Evolutionary conservation across 176 grass and related monocot genomes (phyloP), one percentile per base, ranked within the genome.

Genomic region (Bonia amplexicaulis): DNA sequence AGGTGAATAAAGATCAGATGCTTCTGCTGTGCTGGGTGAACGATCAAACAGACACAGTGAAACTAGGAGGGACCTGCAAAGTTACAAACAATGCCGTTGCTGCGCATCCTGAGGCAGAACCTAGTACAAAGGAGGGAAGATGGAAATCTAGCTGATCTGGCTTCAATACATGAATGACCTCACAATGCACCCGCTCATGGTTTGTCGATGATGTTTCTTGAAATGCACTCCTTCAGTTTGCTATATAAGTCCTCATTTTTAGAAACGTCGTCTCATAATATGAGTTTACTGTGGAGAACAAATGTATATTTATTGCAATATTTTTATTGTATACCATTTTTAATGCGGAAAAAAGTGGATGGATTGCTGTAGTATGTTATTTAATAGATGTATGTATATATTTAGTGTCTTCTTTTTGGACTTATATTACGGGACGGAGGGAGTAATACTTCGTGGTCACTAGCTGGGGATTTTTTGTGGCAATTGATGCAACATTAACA

Each of bases 1-100:
- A 1, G 3, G 3, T 20, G 46, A 23, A 67, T 65, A 65, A 51
- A 80, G 23, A 35, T 49, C 12, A 67, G 62, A 51, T 67, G 29
- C 29, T 31, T 31, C 1, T 31, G 29, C 29, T 31, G 29, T 31
- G 29, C 29, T 31, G 29, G 29, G 1, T 31, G 29, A 85, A 14
- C 45, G 90, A 92, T 13, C 82, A 65, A 70, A 52, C 25, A 16
- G 83, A 85, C 27, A 65, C 8, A 0, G 23, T 19, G 22, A 88
- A 88, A 47, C 52, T 92, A 85, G 70, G 48, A 60, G 31, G 73
- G 60, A 31, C 2, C 19, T 54, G 8, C 6, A 1, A 22, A 64
- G 52, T 88, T 82, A 22, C 23, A 14, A n/a, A 22, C 17, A 14
- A 15, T 52, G 48, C 19, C n/a, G 1, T 52, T 44, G 10, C 59